Base-by-base conservation (phyloP, 176 grass and related monocot species). In the Pontederia paniculata region DNA sequence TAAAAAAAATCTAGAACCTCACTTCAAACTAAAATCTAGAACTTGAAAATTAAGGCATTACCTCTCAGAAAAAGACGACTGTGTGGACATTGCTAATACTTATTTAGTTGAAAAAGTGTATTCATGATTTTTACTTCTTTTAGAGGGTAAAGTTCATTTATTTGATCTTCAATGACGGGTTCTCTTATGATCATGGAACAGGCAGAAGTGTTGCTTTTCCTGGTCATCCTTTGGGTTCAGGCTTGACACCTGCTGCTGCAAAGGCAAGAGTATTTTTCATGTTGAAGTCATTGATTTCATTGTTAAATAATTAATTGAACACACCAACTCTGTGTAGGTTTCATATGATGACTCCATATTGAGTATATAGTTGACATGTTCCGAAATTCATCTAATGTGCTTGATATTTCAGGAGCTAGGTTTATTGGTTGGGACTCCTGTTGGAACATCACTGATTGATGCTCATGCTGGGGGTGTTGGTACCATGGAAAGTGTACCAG, bases 381-480 rank as follows among this genome's bases (percentile, higher is more conserved):
- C 42, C 70, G 58, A 20, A 31, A 52, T 62, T 12, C 65, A 25
- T 48, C 50, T 31, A 46, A 25, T 67, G 53, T 4, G 28, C 19
- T 74, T 54, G 43, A 47, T 65, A 58, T 86, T 51, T 69, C 57
- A 97, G 86, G 91, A 90, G 66, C 70, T 97, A 75, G 80, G 86
- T 13, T 76, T 97, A 48, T 67, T 78, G 76, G 73, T 73, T 76
- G 79, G 82, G 41, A 96, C 79, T 60, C 90, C 79, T 57, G 86
- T 90, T 70, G 93, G 86, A 81, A 97, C 86, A 76, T 78, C 86
- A 19, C 86, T 97, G 68, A 97, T 96, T 67, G 79, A 96, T 89
- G 86, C 86, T 79, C 83, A 97, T 77, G 91, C 86, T 71, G 83
- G 91, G 78, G 86, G 93, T 62, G 73, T 97, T 74, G 93, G 93